Conservation (phyloP, 495 filamentous ascomycete species). For the Pseudoneurospora amorphoporcata region DNA sequence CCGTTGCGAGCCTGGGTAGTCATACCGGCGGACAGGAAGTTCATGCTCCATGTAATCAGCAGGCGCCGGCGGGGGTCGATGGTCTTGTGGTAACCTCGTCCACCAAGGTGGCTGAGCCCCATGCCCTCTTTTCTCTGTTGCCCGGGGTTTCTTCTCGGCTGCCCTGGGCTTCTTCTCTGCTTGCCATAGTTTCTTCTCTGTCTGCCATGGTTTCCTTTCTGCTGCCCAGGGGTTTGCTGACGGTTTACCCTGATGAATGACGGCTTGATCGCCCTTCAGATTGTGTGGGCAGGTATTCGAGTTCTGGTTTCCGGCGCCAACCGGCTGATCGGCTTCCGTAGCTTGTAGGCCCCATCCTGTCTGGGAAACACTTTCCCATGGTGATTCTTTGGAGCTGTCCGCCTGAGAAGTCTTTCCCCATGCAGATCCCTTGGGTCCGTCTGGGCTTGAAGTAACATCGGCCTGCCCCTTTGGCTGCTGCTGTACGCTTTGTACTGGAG, state of each 20-base stretch:
- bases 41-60: neutral
- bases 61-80: neutral
- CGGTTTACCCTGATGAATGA: neutral
- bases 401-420: neutral
- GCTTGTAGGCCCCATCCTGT: neutral
- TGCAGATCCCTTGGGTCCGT: neutral
- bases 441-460: neutral
- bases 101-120: neutral
- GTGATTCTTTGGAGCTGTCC: neutral
- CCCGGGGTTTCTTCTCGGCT: neutral
- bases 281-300: neutral
- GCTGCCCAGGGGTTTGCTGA: neutral
- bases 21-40: constrained; percentile 6
- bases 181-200: neutral
- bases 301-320: neutral
- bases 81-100: neutral
- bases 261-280: neutral
- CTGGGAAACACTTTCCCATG: neutral
- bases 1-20: constrained; percentile 3
- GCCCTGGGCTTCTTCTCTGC: neutral
- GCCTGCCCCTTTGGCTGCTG: neutral
- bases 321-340: neutral
- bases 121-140: neutral
- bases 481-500: neutral
- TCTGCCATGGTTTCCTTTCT: neutral